Conservation (phyloP, 1,284 basidiomycete genomes). For the Pseudozyma thailandica region DNA sequence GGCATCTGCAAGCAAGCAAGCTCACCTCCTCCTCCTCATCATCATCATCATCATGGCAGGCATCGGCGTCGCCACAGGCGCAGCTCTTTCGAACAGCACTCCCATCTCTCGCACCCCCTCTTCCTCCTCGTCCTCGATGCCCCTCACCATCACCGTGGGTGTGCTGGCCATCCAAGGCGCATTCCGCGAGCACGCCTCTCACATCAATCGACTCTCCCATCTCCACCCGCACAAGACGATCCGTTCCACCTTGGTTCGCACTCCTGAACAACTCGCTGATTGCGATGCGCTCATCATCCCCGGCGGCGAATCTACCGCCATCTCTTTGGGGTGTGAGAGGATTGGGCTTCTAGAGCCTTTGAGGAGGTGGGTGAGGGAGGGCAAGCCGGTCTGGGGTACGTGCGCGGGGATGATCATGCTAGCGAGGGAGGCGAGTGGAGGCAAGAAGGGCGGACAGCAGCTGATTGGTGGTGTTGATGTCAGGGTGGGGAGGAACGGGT, state of each 20-base stretch:
- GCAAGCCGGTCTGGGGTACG: conserved; percentile 87
- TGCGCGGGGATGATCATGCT: conserved; percentile 96
- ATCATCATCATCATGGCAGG: conserved; percentile 41
- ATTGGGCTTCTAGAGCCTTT: conserved; percentile 84
- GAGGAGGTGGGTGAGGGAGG: conserved; percentile 74
- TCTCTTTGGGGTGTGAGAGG: conserved; percentile 83
- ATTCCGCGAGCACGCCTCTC: conserved; percentile 85
- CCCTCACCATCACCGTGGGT: conserved; percentile 57
- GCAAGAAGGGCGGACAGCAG: conserved; percentile 88
- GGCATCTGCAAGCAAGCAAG: no score
- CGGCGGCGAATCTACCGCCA: conserved; percentile 90
- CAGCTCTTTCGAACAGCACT: conserved; percentile 18
- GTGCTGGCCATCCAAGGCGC: conserved; percentile 87
- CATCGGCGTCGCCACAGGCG: conserved; percentile 38
- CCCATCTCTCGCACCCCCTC: conserved; percentile 4
- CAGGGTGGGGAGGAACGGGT: conserved; percentile 81
- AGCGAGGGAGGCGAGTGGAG: conserved; percentile 72
- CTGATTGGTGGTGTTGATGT: conserved; percentile 84
- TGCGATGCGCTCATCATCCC: conserved; percentile 92
- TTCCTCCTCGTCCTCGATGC: conserved; percentile 3
- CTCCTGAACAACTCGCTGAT: conserved; percentile 76
- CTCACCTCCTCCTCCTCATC: no score
- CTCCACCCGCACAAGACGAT: conserved; percentile 31
- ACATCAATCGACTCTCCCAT: conserved; percentile 72
- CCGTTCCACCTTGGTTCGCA: conserved; percentile 76